Evolutionary conservation across 1,284 basidiomycete species (phyloP), one percentile per base, ranked within the genome.

Genomic region (Cutaneotrichosporon cyanovorans): DNA sequence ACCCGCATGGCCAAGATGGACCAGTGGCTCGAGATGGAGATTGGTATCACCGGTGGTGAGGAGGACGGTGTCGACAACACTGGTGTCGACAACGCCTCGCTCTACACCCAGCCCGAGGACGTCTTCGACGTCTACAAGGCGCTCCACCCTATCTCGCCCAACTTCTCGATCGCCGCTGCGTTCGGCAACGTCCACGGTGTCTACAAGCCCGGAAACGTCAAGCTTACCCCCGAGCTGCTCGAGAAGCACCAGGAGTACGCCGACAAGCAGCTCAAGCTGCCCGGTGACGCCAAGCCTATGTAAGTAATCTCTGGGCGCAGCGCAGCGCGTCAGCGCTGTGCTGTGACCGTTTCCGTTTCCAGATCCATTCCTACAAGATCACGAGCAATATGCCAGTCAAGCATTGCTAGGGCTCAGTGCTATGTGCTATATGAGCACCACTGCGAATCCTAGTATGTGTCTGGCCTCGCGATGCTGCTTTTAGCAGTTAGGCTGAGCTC

Each of bases 21-120:
- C 56, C 77, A 89, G 63, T 99, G 91, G 91, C 89, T 99, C 73
- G 95, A 99, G 80, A 99, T 99, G 95, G 95, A 99, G 77, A 98
- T 99, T 71, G 95, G 95, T 69, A 98, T 99, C 76, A 99, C 95
- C 51, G 95, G 93, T 72, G 93, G 93, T 69, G 93, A 98, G 74
- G 93, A 98, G 75, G 93, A 98, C 68, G 93, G 93, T 72, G 93
- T 98, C 45, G 90, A 95, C 75, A 93, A 95, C 79, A 84, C 89
- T 55, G 81, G 78, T 48, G 91, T 92, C 59, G 95, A 98, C 77
- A 98, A 97, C 76, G 77, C 84, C 37, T 79, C 82, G 46, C 79
- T 98, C 60, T 98, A 98, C 80, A 99, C 95, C 39, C 93, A 98
- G 74, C 92, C 95, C 48, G 87, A 92, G 71, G 93, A 98, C 68